phyloP scores from a whole-genome alignment of 2,329 filamentous ascomycete species.

The Nigrospora oryzae region DNA sequence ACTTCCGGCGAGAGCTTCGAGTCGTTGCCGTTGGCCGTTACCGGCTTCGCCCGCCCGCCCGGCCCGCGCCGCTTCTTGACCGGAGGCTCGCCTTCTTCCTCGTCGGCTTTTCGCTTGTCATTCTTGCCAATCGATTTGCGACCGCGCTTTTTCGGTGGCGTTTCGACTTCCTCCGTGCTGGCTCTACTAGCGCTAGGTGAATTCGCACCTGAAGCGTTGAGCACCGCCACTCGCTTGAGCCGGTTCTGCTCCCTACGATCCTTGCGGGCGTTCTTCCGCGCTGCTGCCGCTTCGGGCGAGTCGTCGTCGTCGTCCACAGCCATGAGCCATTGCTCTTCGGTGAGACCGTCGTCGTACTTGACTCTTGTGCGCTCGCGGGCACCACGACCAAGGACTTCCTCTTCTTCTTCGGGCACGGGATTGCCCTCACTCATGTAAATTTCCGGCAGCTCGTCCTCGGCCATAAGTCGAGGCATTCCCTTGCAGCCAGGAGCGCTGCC shows the following conservation, averaged over 20 bases:
- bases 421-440: conserved; percentile 88
- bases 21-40: conserved; percentile 22
- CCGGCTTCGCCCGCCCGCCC: conserved; percentile 59
- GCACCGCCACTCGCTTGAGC: conserved; percentile 42
- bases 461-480: conserved; percentile 70
- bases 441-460: conserved; percentile 81
- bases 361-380: conserved; percentile 92
- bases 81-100: conserved; percentile 68
- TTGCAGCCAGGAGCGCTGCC: conserved; percentile 57
- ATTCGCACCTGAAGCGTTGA: conserved; percentile 41
- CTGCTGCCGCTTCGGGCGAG: conserved; percentile 83
- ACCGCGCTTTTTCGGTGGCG: conserved; percentile 71
- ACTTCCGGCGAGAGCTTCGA: conserved; percentile 56
- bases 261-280: conserved; percentile 78
- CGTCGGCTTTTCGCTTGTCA: conserved; percentile 84
- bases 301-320: conserved; percentile 97
- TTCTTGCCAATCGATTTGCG: conserved; percentile 67
- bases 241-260: conserved; percentile 74
- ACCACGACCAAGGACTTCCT: conserved; percentile 75
- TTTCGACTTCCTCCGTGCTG: conserved; percentile 73
- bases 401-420: conserved; percentile 68
- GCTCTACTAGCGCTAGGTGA: conserved; percentile 75
- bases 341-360: conserved; percentile 93
- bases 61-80: conserved; percentile 71
- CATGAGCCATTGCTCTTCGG: conserved; percentile 98